Evolutionary conservation across 495 filamentous ascomycete genomes (phyloP), one percentile per base, ranked within the genome.

Genomic region (Penicillium longicatenatum): DNA sequence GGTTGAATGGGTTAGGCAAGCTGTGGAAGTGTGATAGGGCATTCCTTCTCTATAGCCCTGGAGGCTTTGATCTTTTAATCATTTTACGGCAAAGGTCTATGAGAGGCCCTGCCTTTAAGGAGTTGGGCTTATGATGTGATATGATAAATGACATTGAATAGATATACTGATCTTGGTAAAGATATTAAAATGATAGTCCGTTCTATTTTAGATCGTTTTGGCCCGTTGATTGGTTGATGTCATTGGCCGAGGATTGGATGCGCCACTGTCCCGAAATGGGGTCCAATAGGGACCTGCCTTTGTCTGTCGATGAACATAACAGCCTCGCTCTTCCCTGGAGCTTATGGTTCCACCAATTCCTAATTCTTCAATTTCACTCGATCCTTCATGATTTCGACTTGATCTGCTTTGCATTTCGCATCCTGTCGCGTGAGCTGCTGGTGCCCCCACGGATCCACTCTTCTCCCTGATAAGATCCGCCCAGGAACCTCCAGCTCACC

Each of bases 381-480:
- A 22, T 4, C 22, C 1, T 26, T 2, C 22, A 21, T 45, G 42
- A 11, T 45, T 22, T 9, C 21, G 9, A 22, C 42, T 45, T 21
- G 42, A 45, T 14, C 44, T 14, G 21, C 14, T 26, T 29, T 21
- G 41, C 20, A 44, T 21, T 21, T 21, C 41, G 37, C 37, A 7
- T 17, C 16, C 14, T 39, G 42, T 45, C 42, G 7, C 42, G 42
- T 21, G 42, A 45, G 42, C 12, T 21, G 8, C 21, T 20, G 7
- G 7, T 12, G 20, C 22, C 39, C 56, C 46, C 52, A 24, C n/a
- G 52, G 52, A 53, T 63, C 61, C 57, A 57, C 57, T 37, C 24
- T 52, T 48, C 45, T 51, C 52, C 26, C 57, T 59, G 62, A 65
- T 65, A 61, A 61, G 59, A 50, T 51, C 44, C 33, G 39, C 29